These are phyloP conservation scores for Neurospora sp. DNA, from an alignment of 495 filamentous ascomycete species.

Conservation along the genomic window DNA sequence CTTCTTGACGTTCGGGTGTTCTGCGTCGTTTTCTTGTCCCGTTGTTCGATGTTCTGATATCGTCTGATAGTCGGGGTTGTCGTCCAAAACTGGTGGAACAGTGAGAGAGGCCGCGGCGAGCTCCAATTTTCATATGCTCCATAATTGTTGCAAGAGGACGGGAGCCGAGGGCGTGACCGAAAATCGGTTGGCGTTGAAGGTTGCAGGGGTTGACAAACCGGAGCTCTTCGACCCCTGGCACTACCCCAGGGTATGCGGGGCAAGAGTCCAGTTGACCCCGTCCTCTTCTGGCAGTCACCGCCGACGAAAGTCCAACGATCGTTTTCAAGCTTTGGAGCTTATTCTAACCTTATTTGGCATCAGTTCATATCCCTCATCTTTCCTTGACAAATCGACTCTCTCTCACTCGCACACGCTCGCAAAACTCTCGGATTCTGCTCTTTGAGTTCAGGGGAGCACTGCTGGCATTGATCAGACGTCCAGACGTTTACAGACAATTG, in stretches of 20 bases:
- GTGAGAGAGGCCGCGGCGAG: background rate
- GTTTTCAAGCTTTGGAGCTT: background rate
- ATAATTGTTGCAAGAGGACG: constrained; percentile 3
- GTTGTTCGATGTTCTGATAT: background rate
- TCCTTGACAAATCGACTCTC: background rate
- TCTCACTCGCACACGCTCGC: background rate
- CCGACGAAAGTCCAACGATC: constrained; percentile 2
- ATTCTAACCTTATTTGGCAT: background rate
- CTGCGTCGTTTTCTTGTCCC: background rate
- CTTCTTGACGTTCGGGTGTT: background rate
- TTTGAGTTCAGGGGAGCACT: background rate
- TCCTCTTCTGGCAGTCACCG: constrained; percentile 17
- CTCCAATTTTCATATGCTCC: constrained; percentile 24
- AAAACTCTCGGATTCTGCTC: background rate
- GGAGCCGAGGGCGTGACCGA: constrained; percentile 16
- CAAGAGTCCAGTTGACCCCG: constrained; percentile 1
- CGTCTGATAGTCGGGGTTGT: background rate
- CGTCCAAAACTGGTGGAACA: background rate
- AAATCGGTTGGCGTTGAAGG: background rate
- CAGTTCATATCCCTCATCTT: background rate
- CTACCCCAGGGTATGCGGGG: constrained; percentile 12
- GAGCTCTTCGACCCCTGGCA: constrained; percentile 5
- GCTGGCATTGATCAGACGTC: too few species aligned
- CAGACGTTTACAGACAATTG: background rate
- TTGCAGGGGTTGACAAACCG: constrained; percentile 2